Percentiles rank a stretch among this genome's conserved stretches.
Evolutionary conservation across 75 land plant genomes (phyloP).

Genomic region (Cunninghamia lanceolata): DNA sequence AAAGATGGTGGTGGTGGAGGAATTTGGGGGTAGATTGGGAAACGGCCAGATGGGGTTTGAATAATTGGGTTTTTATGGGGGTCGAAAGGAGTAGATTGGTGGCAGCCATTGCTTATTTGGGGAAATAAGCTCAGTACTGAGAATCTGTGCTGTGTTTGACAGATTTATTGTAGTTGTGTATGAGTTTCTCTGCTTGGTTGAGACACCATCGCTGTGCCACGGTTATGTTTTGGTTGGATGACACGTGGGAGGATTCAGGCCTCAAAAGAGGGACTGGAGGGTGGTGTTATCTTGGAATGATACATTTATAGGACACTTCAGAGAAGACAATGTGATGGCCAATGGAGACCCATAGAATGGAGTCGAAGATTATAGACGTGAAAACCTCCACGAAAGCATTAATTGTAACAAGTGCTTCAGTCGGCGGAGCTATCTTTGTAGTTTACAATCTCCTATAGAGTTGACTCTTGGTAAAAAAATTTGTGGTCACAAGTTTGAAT

Average conservation of each 20-base stretch:
- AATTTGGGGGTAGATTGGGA: slow-evolving; percentile 15
- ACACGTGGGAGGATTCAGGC: not conserved
- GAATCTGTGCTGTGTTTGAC: slow-evolving; percentile 8
- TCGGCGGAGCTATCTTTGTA: too few species aligned
- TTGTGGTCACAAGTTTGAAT: too few species aligned
- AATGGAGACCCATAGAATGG: not conserved
- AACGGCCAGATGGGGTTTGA: slow-evolving; percentile 9
- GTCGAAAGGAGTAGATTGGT: slow-evolving; percentile 13
- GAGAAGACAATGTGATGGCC: not conserved
- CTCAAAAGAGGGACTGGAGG: not conserved
- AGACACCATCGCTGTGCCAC: slow-evolving; percentile 30
- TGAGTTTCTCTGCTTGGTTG: slow-evolving; percentile 16
- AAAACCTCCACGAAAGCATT: too few species aligned
- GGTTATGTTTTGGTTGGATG: slow-evolving; percentile 7
- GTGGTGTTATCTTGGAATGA: not conserved
- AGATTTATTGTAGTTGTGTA: slow-evolving; percentile 17
- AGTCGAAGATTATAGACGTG: too few species aligned
- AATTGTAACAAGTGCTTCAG: not conserved
- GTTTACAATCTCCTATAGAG: too few species aligned
- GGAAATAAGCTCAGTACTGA: slow-evolving; percentile 2
- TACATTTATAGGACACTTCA: not conserved
- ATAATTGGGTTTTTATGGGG: not conserved
- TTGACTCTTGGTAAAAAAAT: too few species aligned
- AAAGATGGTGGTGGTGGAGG: slow-evolving; percentile 4
- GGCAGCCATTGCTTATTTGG: slow-evolving; percentile 9